Percentiles rank a stretch among this genome's conserved stretches.
These are phyloP conservation scores for Colletotrichum godetiae DNA, from an alignment of 2,329 filamentous ascomycete species.

Conservation along the genomic window DNA sequence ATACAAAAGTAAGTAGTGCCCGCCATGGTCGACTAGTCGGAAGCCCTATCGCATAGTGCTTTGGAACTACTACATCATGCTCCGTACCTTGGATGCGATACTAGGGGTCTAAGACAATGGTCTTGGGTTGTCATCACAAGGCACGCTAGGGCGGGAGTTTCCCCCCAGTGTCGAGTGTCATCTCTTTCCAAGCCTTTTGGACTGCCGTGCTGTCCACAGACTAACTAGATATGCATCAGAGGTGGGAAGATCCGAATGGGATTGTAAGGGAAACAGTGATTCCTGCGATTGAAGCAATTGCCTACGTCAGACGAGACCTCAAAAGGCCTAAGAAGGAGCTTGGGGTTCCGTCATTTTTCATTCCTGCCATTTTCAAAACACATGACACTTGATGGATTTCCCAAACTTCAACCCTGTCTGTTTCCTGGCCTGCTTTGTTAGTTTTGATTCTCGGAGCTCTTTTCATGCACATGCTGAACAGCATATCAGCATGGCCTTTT, in stretches of 20 bases:
- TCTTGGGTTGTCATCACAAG: constrained; percentile 18
- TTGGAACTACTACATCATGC: not conserved
- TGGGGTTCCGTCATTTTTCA: not conserved
- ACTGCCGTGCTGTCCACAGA: not conserved
- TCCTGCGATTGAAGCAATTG: not conserved
- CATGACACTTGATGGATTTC: not conserved
- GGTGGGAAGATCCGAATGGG: not conserved
- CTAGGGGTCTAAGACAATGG: not conserved
- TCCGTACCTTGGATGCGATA: not conserved
- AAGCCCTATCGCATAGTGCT: not conserved
- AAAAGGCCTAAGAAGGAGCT: too few relatives aligned
- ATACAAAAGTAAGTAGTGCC: too few relatives aligned
- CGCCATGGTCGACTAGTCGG: not conserved
- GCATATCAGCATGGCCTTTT: too few relatives aligned
- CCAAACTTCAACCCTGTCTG: not conserved
- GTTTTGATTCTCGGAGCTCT: not conserved
- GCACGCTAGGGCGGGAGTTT: constrained; percentile 23
- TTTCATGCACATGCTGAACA: constrained; percentile 4
- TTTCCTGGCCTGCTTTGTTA: too few relatives aligned
- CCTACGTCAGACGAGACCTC: too few relatives aligned
- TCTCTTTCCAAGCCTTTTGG: not conserved
- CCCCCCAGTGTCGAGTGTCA: not conserved
- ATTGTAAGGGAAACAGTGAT: not conserved
- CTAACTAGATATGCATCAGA: not conserved
- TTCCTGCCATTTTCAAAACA: not conserved